phyloP scores from a whole-genome alignment of 139 green algal species.

The Pleodorina starrii region DNA sequence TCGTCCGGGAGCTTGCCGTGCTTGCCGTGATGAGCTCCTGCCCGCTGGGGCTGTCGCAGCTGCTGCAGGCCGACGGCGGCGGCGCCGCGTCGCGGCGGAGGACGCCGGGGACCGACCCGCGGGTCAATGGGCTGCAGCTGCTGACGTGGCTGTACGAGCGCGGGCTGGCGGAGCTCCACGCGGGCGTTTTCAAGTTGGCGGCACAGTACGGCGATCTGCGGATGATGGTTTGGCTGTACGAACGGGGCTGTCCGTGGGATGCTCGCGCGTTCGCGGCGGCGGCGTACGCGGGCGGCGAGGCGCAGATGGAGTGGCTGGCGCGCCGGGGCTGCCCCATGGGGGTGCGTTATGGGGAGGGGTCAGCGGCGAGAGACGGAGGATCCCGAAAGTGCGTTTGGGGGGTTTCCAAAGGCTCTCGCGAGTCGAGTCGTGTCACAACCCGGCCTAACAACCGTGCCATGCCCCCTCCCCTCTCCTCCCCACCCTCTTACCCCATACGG shows the following conservation, averaged over 20 bases:
- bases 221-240: conserved; percentile 12
- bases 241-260: background rate
- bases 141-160: conserved; percentile 5
- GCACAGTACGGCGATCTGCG: background rate
- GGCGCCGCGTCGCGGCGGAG: background rate
- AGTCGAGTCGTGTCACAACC: background rate
- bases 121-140: background rate
- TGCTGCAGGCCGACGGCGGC: too few relatives aligned
- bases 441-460: background rate
- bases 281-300: background rate
- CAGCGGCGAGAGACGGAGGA: background rate
- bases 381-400: background rate
- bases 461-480: too few relatives aligned
- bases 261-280: background rate
- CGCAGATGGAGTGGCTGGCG: conserved; percentile 26
- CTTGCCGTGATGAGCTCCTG: background rate
- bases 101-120: background rate
- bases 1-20: background rate
- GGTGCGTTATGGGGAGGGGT: background rate
- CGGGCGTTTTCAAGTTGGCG: background rate
- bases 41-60: background rate
- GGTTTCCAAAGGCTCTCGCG: background rate
- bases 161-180: background rate
- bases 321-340: conserved; percentile 6
- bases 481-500: background rate